Conservation (phyloP, 129 eudicot species). For the Apium graveolens region DNA sequence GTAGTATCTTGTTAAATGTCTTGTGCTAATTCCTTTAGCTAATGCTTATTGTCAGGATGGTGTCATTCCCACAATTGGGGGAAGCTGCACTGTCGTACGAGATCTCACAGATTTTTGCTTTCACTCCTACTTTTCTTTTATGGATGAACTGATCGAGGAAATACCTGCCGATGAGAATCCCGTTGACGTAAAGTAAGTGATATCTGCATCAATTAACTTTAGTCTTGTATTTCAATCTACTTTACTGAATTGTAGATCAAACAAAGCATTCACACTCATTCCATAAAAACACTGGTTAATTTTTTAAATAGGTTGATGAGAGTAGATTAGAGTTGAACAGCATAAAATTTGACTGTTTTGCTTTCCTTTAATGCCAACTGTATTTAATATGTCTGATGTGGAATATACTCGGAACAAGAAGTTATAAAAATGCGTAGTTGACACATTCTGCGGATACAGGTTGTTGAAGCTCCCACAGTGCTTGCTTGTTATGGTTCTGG, state of each 20-base stretch:
- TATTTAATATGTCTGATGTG: not conserved
- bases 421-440: not conserved
- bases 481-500: conserved; percentile 47
- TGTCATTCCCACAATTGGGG: conserved; percentile 45
- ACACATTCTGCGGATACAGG: conserved; percentile 20
- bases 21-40: not conserved
- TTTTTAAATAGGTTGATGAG: not conserved
- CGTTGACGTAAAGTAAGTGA: conserved; percentile 55
- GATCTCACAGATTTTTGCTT: conserved; percentile 90
- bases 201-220: not conserved
- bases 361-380: not conserved
- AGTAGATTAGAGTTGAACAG: not conserved
- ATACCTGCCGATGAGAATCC: conserved; percentile 49
- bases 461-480: conserved; percentile 58
- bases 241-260: too few relatives aligned
- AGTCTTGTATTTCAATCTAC: not conserved
- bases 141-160: conserved; percentile 83
- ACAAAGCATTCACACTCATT: not conserved
- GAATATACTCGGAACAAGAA: not conserved
- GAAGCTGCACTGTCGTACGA: conserved; percentile 74
- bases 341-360: not conserved
- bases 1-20: not conserved
- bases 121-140: conserved; percentile 90
- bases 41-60: conserved; percentile 55
- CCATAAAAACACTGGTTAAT: not conserved